phyloP scores from a whole-genome alignment of 2,329 filamentous ascomycete species.

The Aspergillus awamori region DNA sequence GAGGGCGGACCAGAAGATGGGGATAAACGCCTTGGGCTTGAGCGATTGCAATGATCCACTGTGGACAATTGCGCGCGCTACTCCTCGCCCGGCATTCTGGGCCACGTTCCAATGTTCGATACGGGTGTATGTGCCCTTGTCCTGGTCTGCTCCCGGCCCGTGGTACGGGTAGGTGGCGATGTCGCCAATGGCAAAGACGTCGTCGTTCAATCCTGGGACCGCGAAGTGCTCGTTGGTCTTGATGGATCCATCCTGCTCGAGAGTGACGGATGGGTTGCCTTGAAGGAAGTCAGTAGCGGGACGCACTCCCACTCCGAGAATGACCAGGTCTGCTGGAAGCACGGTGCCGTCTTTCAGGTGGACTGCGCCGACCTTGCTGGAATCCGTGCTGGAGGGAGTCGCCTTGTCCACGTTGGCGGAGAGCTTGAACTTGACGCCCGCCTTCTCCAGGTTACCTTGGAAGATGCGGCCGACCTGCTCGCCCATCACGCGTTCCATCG shows the following conservation, averaged over 20 bases:
- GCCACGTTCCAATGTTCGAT: constrained; percentile 99
- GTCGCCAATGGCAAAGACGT: constrained; percentile 91
- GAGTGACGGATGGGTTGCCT: constrained; percentile 67
- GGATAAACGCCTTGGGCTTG: constrained; percentile 74
- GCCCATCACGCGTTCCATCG: constrained; percentile 85
- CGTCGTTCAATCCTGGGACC: constrained; percentile 69
- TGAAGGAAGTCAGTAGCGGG: constrained; percentile 83
- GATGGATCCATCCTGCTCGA: constrained; percentile 85
- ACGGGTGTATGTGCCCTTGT: constrained; percentile 65
- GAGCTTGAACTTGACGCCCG: constrained; percentile 87
- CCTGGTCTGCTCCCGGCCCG: constrained; percentile 74
- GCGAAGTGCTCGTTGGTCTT: constrained; percentile 78
- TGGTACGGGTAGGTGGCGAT: constrained; percentile 95
- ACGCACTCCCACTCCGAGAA: constrained; percentile 85
- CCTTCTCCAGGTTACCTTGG: constrained; percentile 76
- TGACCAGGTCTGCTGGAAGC: constrained; percentile 84
- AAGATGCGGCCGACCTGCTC: constrained; percentile 78
- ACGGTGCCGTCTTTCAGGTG: constrained; percentile 82
- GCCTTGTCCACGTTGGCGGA: constrained; percentile 81
- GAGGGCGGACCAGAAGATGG: constrained; percentile 95
- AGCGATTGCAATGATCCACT: constrained; percentile 44
- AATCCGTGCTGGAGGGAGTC: constrained; percentile 66
- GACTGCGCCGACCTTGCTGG: constrained; percentile 76
- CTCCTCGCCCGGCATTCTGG: constrained; percentile 83
- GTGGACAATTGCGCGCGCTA: constrained; percentile 74